A percentile compares a stretch with the other conserved stretches of the same genome.
phyloP scores from a whole-genome alignment of 2,329 filamentous ascomycete genomes.

The Fusarium sp. region DNA sequence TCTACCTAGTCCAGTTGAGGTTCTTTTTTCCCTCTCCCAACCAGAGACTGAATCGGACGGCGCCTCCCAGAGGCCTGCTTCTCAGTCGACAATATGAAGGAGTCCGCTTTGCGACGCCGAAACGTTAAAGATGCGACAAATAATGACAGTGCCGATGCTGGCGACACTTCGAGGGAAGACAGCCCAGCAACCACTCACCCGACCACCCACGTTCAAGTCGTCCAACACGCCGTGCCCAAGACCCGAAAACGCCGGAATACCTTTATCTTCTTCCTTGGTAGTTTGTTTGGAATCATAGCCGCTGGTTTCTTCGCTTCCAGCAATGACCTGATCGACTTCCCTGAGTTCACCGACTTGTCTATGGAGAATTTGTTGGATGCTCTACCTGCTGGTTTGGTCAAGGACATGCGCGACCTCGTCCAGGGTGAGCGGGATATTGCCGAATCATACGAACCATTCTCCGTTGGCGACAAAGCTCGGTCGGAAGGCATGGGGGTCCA shows the following conservation, averaged over 20 bases:
- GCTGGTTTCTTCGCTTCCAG: constrained; percentile 90
- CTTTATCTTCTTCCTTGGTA: constrained; percentile 87
- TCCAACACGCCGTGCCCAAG: constrained; percentile 58
- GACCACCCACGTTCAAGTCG: constrained; percentile 54
- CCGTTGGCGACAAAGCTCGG: constrained; percentile 85
- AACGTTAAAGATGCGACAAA: constrained; percentile 36
- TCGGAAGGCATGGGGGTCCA: constrained; percentile 82
- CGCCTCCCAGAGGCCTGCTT: constrained; percentile 37
- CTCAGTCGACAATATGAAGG: constrained; percentile 46
- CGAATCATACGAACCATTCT: constrained; percentile 92
- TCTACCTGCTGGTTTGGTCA: constrained; percentile 84
- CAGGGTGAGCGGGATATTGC: constrained; percentile 85
- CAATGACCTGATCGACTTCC: constrained; percentile 88
- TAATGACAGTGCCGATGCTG: constrained; percentile 30
- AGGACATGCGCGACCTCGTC: constrained; percentile 86
- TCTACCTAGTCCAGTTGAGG: background rate
- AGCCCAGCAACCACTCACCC: constrained; percentile 41
- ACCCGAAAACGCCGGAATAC: constrained; percentile 78
- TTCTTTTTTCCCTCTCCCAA: constrained; percentile 1
- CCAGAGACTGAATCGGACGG: constrained; percentile 20
- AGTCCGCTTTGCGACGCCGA: constrained; percentile 51
- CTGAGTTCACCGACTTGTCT: constrained; percentile 76
- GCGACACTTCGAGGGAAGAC: constrained; percentile 44
- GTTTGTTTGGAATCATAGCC: constrained; percentile 87
- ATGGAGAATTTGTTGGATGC: constrained; percentile 89